phyloP scores from a whole-genome alignment of 1,139 yeast species.

The Taphrina flavorubra region DNA sequence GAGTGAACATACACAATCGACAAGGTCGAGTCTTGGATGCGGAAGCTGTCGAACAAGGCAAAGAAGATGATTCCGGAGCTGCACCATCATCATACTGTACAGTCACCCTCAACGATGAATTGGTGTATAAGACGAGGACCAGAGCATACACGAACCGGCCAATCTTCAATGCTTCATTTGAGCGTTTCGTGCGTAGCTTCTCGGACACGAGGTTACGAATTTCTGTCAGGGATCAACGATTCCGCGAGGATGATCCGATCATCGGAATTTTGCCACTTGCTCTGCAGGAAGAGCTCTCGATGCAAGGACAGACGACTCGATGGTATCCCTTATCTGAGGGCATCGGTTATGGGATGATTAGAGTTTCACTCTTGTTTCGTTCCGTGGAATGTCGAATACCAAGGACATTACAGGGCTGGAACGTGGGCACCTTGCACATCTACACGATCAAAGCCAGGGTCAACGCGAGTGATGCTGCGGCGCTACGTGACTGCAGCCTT shows the following conservation, averaged over 20 bases:
- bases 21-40: conserved; percentile 30
- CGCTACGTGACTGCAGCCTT: conserved; percentile 34
- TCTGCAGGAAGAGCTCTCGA: conserved; percentile 26
- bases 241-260: conserved; percentile 43
- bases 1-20: conserved; percentile 8
- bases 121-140: conserved; percentile 42
- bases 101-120: conserved; percentile 40
- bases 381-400: conserved; percentile 35
- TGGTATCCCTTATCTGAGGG: conserved; percentile 42
- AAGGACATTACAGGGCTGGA: conserved; percentile 40
- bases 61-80: conserved; percentile 33
- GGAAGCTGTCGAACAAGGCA: conserved; percentile 35
- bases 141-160: conserved; percentile 41
- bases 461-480: conserved; percentile 27
- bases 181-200: conserved; percentile 40
- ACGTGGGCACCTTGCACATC: conserved; percentile 41
- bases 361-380: conserved; percentile 41
- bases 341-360: conserved; percentile 40
- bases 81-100: conserved; percentile 42
- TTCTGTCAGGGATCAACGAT: conserved; percentile 37
- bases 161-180: conserved; percentile 41
- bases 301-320: conserved; percentile 40
- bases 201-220: conserved; percentile 29
- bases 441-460: conserved; percentile 25
- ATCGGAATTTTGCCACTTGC: conserved; percentile 40